A percentile compares a stretch with the other conserved stretches of the same genome.
Evolutionary conservation across 257 asterid genomes (phyloP).

Genomic region (Knoxia roxburghii): DNA sequence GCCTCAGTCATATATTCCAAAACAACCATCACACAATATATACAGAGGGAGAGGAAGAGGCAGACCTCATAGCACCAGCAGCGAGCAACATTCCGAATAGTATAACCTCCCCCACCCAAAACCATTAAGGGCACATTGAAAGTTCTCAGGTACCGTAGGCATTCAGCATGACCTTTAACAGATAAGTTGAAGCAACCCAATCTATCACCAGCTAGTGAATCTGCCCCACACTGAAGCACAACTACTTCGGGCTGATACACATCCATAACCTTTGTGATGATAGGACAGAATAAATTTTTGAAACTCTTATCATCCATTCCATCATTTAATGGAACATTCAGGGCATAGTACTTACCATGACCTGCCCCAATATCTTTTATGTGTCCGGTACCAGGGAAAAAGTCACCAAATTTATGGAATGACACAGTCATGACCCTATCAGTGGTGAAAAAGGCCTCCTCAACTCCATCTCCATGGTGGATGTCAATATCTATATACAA

Average conservation of each 20-base stretch:
- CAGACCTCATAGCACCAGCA: constrained; percentile 71
- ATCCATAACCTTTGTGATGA: constrained; percentile 54
- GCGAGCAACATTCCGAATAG: constrained; percentile 60
- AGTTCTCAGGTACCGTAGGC: constrained; percentile 55
- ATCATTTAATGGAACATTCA: constrained; percentile 55
- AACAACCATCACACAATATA: background rate
- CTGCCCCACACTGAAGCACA: constrained; percentile 74
- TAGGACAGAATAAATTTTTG: constrained; percentile 45
- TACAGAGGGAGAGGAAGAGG: constrained; percentile 13
- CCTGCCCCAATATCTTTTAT: constrained; percentile 44
- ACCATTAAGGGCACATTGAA: constrained; percentile 68
- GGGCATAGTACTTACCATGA: constrained; percentile 46
- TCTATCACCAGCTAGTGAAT: constrained; percentile 60
- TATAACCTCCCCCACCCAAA: constrained; percentile 72
- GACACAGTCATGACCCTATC: constrained; percentile 71
- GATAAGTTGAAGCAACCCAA: constrained; percentile 66
- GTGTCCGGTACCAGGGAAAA: constrained; percentile 64
- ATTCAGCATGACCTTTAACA: constrained; percentile 63
- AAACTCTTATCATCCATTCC: constrained; percentile 52
- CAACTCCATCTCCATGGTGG: constrained; percentile 72
- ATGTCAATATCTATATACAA: constrained; percentile 56
- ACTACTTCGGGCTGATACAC: constrained; percentile 60
- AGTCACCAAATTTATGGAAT: constrained; percentile 59
- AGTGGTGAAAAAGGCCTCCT: constrained; percentile 62
- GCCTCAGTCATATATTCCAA: constrained; percentile 11